Percentiles rank a stretch among this genome's conserved stretches.
Conservation (phyloP, 768 basidiomycete genomes). For the Auriscalpium vulgare region DNA sequence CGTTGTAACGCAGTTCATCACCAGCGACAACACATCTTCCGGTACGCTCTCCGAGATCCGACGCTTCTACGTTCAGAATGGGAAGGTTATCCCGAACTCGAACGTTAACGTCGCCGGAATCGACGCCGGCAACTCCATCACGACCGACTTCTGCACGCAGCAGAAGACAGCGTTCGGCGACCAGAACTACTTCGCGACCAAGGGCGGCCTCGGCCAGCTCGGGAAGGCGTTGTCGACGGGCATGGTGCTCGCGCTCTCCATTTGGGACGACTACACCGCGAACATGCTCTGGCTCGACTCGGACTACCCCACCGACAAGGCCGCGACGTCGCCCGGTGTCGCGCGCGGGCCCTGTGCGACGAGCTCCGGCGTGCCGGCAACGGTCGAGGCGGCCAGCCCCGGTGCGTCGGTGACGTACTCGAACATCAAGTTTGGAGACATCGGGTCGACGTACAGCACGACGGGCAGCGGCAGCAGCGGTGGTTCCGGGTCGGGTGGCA, state of each 20-base stretch:
- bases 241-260: conserved; percentile 39
- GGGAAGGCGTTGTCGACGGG: conserved; percentile 29
- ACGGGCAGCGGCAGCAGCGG: not conserved
- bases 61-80: conserved; percentile 46
- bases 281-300: conserved; percentile 55
- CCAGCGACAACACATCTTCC: conserved; percentile 32
- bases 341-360: conserved; percentile 44
- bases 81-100: conserved; percentile 43
- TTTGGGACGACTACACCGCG: conserved; percentile 47
- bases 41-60: conserved; percentile 45
- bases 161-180: conserved; percentile 39
- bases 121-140: conserved; percentile 35
- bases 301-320: conserved; percentile 31
- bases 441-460: conserved; percentile 35
- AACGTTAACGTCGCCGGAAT: conserved; percentile 37
- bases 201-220: conserved; percentile 32
- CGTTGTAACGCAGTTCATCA: conserved; percentile 50
- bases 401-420: conserved; percentile 42
- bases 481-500: not conserved
- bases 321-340: conserved; percentile 31
- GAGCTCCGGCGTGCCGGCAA: conserved; percentile 35
- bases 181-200: conserved; percentile 28
- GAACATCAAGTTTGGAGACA: conserved; percentile 46
- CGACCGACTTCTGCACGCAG: conserved; percentile 34
- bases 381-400: conserved; percentile 32